phyloP scores from a whole-genome alignment of 2,329 filamentous ascomycete genomes.

The Cytospora chrysosperma region DNA sequence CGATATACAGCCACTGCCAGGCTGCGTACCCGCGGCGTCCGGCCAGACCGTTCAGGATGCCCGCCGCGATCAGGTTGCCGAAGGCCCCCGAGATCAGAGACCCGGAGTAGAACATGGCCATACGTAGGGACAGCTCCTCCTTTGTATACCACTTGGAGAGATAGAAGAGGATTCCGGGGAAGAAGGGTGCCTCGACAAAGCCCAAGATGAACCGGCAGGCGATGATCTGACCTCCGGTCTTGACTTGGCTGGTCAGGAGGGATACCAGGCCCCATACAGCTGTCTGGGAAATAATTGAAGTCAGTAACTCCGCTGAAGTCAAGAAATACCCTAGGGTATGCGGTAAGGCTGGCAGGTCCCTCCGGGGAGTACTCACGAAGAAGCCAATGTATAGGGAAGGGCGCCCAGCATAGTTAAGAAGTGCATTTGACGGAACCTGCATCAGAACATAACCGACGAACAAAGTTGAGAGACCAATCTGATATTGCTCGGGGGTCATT shows the following conservation, averaged over 20 bases:
- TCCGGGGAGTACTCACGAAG: slow-evolving; percentile 33
- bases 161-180: slow-evolving; percentile 35
- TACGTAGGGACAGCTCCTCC: slow-evolving; percentile 19
- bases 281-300: not conserved
- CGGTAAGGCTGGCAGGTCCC: not conserved
- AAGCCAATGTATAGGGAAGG: slow-evolving; percentile 37
- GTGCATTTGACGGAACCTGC: slow-evolving; percentile 30
- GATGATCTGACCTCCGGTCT: slow-evolving; percentile 35
- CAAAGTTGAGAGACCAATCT: slow-evolving; percentile 32
- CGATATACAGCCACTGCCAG: slow-evolving; percentile 24
- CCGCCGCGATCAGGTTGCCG: slow-evolving; percentile 22
- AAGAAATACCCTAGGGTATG: not conserved
- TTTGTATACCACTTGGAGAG: slow-evolving; percentile 24
- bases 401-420: slow-evolving; percentile 34
- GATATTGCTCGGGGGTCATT: slow-evolving; percentile 36
- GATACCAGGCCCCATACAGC: slow-evolving; percentile 26
- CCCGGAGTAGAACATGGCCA: slow-evolving; percentile 24
- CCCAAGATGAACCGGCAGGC: slow-evolving; percentile 40
- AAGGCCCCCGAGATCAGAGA: slow-evolving; percentile 22
- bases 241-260: slow-evolving; percentile 35
- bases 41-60: slow-evolving; percentile 18
- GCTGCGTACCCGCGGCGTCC: slow-evolving; percentile 13
- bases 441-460: slow-evolving; percentile 32
- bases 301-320: not conserved
- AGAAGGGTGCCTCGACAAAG: slow-evolving; percentile 42